Base-by-base conservation (phyloP, 352 stramenopile species). In the Globisporangium barbulae region DNA sequence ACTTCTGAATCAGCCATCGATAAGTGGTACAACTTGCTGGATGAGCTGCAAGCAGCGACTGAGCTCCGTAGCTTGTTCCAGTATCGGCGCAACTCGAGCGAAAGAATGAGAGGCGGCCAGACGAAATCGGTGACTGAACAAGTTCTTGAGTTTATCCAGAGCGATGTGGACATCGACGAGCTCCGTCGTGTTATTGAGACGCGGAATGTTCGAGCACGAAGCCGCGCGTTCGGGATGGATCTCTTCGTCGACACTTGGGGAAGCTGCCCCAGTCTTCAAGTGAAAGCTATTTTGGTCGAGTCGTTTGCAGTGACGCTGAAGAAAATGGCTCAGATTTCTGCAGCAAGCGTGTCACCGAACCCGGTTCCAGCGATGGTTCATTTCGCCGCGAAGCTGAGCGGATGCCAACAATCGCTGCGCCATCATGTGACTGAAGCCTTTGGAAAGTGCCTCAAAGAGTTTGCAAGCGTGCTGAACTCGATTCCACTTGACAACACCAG, bases 91-190 rank as follows among this genome's bases (percentile, higher is more conserved):
- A 85, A 71, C 53, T 93, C 81, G n/a, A 89, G 80, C 65, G 85
- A 91, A 39, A 67, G 85, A 19, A 62, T 85, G 13, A 78, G 83
- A 35, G 63, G 71, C 19, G 66, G 70, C 0, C 71, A 88, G 61
- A 59, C 55, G 2, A 94, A 91, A 61, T 88, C 83, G 0, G 80
- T 91, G 41, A 94, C 85, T 3, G 85, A 94, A 41, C 80, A 93
- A 71, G 82, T 94, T 21, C 75, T 94, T 2, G 85, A 91, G 50
- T 94, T 94, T 65, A 85, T 94, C 60, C 85, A 94, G 50, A 94
- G 85, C 59, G 85, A 93, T 52, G 75, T 87, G 10, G 83, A 90
- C 68, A 65, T 91, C 9, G 41, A 54, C 1, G 85, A 91, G 30
- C 50, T 94, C 10, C 68, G 68, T 25, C 62, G 73, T 35, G 50